These are phyloP conservation scores for Exsudoporus frostii DNA, from an alignment of 768 basidiomycete species.

Conservation along the genomic window DNA sequence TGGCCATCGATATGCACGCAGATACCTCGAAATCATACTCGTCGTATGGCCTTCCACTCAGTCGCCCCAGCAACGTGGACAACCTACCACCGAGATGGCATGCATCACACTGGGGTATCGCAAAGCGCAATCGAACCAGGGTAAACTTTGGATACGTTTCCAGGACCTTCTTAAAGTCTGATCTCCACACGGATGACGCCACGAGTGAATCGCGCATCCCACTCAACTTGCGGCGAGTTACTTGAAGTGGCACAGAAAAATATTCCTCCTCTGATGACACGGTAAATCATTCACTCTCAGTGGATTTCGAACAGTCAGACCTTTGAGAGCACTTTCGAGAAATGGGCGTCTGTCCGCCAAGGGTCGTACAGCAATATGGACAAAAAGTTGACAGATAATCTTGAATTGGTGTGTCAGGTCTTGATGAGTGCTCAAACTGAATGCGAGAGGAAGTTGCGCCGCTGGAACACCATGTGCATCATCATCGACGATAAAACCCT, in stretches of 20 bases:
- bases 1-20: background rate
- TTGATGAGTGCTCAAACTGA: constrained; percentile 77
- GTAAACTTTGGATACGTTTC: constrained; percentile 66
- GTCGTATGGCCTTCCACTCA: constrained; percentile 72
- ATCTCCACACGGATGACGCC: constrained; percentile 80
- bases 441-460: constrained; percentile 64
- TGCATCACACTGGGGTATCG: constrained; percentile 72
- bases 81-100: constrained; percentile 72
- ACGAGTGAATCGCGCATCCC: constrained; percentile 75
- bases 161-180: constrained; percentile 61
- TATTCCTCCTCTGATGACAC: constrained; percentile 54
- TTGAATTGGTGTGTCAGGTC: constrained; percentile 81
- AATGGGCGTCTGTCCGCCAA: constrained; percentile 48
- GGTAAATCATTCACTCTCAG: background rate
- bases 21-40: constrained; percentile 61
- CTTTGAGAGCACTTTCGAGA: constrained; percentile 50
- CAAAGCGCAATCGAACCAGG: constrained; percentile 49
- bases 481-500: constrained; percentile 63
- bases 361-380: constrained; percentile 70
- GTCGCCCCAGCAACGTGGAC: constrained; percentile 58
- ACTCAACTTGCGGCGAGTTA: constrained; percentile 64
- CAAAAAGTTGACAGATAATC: constrained; percentile 83
- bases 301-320: constrained; percentile 30
- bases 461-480: constrained; percentile 39
- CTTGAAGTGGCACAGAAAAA: constrained; percentile 65